Evolutionary conservation across 306 rosid genomes (phyloP).

Genomic region (Prunus dulcis): DNA sequence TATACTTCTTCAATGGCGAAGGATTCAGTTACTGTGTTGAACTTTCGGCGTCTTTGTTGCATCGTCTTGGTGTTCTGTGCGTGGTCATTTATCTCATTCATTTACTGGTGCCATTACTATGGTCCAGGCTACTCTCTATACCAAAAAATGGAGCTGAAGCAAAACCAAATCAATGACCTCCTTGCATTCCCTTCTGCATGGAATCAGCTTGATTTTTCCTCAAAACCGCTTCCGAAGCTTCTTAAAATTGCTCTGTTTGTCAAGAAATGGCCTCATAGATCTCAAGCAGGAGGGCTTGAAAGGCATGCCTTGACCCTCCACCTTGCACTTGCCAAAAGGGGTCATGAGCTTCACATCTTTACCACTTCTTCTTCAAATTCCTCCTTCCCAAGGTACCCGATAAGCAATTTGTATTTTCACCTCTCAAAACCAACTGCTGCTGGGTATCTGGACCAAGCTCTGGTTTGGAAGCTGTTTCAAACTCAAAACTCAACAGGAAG

Average conservation of each 20-base stretch:
- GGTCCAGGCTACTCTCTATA: conserved; percentile 34
- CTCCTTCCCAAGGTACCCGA: conserved; percentile 26
- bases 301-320: conserved; percentile 74
- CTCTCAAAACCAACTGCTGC: conserved; percentile 62
- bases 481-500: conserved; percentile 46
- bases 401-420: conserved; percentile 45
- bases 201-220: conserved; percentile 51
- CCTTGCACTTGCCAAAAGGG: conserved; percentile 66
- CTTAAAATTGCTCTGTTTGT: conserved; percentile 70
- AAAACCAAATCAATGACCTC: conserved; percentile 36
- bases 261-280: conserved; percentile 70
- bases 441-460: conserved; percentile 64
- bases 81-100: conserved; percentile 36
- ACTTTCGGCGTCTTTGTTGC: conserved; percentile 36
- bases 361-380: conserved; percentile 40
- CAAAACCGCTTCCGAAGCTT: conserved; percentile 38
- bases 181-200: conserved; percentile 58
- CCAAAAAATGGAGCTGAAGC: conserved; percentile 35
- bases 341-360: conserved; percentile 73
- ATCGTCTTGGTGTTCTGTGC: conserved; percentile 30
- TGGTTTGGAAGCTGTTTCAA: conserved; percentile 61
- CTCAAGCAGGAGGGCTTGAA: conserved; percentile 73
- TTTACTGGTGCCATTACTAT: conserved; percentile 45
- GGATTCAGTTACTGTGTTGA: conserved; percentile 28
- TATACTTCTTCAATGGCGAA: conserved; percentile 43